Evolutionary conservation across 495 filamentous ascomycete species (phyloP).

Genomic region (Annulohypoxylon bovei): DNA sequence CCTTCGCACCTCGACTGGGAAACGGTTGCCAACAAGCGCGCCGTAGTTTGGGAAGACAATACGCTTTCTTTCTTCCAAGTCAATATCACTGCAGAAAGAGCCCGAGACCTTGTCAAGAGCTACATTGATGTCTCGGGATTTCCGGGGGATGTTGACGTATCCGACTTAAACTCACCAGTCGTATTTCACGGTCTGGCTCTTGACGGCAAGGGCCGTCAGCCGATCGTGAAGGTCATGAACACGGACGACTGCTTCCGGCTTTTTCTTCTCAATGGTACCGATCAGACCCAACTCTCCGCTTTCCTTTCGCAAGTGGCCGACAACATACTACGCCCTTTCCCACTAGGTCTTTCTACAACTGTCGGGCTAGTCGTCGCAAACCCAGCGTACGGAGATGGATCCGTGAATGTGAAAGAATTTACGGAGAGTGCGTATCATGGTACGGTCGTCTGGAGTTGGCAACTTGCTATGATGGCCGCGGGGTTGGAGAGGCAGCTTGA

Average conservation of each 20-base stretch:
- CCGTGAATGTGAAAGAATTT: constrained; percentile 61
- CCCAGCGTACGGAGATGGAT: constrained; percentile 65
- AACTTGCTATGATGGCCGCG: constrained; percentile 70
- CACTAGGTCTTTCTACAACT: constrained; percentile 65
- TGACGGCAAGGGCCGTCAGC: constrained; percentile 61
- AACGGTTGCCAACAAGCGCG: constrained; percentile 57
- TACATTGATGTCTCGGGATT: constrained; percentile 59
- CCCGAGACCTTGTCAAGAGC: constrained; percentile 55
- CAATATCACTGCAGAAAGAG: constrained; percentile 53
- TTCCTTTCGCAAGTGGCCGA: constrained; percentile 66
- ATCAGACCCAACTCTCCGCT: constrained; percentile 64
- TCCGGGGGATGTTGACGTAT: constrained; percentile 55
- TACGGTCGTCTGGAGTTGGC: constrained; percentile 74
- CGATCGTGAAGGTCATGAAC: constrained; percentile 68
- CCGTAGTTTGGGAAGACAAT: constrained; percentile 70
- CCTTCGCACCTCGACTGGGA: constrained; percentile 60
- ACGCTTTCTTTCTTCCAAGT: constrained; percentile 69
- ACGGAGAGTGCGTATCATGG: constrained; percentile 70
- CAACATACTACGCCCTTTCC: constrained; percentile 66
- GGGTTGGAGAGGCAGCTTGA: constrained; percentile 62
- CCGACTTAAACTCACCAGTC: constrained; percentile 33
- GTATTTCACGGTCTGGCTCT: constrained; percentile 66
- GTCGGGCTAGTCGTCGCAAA: constrained; percentile 70
- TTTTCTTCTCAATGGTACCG: constrained; percentile 69
- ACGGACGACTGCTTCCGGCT: constrained; percentile 72